Percentiles rank a stretch among this genome's conserved stretches.
Evolutionary conservation across 148 eudicot species (phyloP).

Genomic region (Amaranthus palmeri): DNA sequence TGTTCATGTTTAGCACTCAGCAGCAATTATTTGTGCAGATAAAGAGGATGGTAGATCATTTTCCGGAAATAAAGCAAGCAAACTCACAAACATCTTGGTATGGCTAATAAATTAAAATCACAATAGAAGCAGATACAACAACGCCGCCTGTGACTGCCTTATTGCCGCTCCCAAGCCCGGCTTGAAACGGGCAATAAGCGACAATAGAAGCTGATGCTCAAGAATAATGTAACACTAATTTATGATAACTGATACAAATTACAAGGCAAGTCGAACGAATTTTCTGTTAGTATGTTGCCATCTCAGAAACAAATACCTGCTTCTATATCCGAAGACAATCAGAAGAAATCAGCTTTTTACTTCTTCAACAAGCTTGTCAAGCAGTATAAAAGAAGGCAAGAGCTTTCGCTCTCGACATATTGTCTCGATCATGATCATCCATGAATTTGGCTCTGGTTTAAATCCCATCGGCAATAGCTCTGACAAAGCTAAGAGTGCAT

Average conservation of each 20-base stretch:
- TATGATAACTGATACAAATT: not conserved
- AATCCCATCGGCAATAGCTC: constrained; percentile 67
- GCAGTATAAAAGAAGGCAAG: constrained; percentile 57
- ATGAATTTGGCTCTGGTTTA: constrained; percentile 64
- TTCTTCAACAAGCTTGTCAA: constrained; percentile 51
- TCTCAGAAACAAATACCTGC: not conserved
- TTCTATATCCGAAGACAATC: not conserved
- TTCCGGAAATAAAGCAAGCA: no score
- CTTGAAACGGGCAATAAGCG: no score
- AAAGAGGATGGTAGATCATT: no score
- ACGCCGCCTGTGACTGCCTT: no score
- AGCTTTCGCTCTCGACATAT: constrained; percentile 78
- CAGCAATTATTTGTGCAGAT: no score
- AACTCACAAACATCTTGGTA: no score
- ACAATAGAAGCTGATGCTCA: no score
- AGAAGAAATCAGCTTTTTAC: not conserved
- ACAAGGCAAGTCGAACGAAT: constrained; percentile 4
- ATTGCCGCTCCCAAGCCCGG: no score
- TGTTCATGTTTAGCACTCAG: no score
- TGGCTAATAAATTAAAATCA: no score
- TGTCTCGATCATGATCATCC: constrained; percentile 58
- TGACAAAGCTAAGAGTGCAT: constrained; percentile 45
- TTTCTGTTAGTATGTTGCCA: not conserved
- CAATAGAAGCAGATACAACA: no score
- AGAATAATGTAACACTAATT: no score